Evolutionary conservation across 2,329 filamentous ascomycete genomes (phyloP).

Genomic region (Grosmannia penicillata): DNA sequence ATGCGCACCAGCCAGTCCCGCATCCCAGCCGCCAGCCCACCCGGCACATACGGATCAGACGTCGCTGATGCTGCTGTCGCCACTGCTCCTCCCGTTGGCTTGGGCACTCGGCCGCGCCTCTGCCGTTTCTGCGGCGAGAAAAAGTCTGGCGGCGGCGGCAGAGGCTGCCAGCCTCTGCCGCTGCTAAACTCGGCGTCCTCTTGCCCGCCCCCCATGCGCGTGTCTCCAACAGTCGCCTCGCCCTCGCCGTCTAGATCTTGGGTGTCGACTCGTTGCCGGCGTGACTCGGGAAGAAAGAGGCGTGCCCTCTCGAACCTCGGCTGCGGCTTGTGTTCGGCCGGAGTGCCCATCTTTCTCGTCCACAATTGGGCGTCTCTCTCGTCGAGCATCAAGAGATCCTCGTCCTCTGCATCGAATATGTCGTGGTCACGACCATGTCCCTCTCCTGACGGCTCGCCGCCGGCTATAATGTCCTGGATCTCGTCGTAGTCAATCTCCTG

Average conservation of each 20-base stretch:
- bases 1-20: constrained; percentile 29
- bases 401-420: neutral
- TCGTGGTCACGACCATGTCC: neutral
- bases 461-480: constrained; percentile 2
- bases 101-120: neutral
- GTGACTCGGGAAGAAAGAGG: constrained; percentile 3
- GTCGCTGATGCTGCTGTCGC: neutral
- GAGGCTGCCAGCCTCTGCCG: neutral
- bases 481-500: constrained; percentile 1
- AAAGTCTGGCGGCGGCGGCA: constrained; percentile 7
- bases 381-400: neutral
- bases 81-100: neutral
- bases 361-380: no score
- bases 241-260: neutral
- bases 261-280: neutral
- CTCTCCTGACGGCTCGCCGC: constrained; percentile 4
- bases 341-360: no score
- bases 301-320: constrained; percentile 1
- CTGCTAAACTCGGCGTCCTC: neutral
- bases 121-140: constrained; percentile 12
- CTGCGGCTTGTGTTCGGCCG: neutral
- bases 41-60: constrained; percentile 18
- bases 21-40: constrained; percentile 25
- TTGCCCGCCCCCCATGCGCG: no score
- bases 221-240: no score